phyloP scores from a whole-genome alignment of 2,329 filamentous ascomycete species.

The Colletotrichum salicis region DNA sequence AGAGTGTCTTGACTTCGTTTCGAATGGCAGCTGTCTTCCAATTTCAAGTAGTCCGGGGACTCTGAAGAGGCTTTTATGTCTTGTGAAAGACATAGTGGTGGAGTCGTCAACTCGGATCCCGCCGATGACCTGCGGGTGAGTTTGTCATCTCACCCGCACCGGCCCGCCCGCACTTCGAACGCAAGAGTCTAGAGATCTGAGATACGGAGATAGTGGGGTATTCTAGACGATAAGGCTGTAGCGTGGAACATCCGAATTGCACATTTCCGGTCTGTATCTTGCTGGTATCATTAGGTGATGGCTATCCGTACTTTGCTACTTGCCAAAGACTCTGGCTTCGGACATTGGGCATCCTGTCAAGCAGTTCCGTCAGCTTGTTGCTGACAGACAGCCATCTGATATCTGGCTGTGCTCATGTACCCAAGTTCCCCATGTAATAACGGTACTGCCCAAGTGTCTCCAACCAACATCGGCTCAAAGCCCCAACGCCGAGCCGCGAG shows the following conservation, averaged over 20 bases:
- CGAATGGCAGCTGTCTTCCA: background rate
- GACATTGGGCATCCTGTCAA: background rate
- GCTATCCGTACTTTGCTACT: too few species aligned
- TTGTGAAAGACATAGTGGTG: background rate
- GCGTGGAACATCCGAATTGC: conserved; percentile 9
- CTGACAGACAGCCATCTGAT: background rate
- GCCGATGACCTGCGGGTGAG: conserved; percentile 20
- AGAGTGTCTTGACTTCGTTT: background rate
- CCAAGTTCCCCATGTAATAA: background rate
- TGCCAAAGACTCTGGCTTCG: too few species aligned
- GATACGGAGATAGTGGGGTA: background rate
- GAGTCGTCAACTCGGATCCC: conserved; percentile 26
- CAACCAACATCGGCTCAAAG: conserved; percentile 1
- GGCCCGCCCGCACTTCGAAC: conserved; percentile 17
- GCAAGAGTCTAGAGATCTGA: background rate
- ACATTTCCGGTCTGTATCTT: background rate
- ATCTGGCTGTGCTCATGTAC: background rate
- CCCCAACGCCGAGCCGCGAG: conserved; percentile 22
- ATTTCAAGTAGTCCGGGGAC: background rate
- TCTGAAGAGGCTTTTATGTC: background rate
- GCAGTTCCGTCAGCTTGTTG: background rate
- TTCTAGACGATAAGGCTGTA: conserved; percentile 2
- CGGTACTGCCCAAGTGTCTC: background rate
- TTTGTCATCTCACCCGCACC: conserved; percentile 15
- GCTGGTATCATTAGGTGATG: background rate